phyloP scores from a whole-genome alignment of 2,329 filamentous ascomycete species.

The Cucurbitaria berberidis region DNA sequence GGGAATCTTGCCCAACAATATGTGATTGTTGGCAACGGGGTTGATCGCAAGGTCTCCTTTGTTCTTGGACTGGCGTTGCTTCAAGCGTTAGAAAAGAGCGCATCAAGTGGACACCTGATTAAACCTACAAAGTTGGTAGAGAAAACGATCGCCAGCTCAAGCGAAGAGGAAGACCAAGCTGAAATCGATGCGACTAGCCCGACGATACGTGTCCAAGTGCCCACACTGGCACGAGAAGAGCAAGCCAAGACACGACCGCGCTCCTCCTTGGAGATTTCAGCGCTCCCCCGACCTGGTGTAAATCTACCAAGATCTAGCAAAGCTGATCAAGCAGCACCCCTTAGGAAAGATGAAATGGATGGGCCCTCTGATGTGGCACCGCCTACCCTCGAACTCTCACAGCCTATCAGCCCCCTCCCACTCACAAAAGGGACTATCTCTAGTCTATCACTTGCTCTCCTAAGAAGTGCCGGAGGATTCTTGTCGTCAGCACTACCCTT shows the following conservation, averaged over 20 bases:
- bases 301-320: not conserved
- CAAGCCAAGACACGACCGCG: not conserved
- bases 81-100: slow-evolving; percentile 11
- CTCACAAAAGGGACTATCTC: not conserved
- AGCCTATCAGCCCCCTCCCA: not conserved
- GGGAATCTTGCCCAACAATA: slow-evolving; percentile 64
- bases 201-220: not conserved
- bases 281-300: not conserved
- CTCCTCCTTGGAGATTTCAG: not conserved
- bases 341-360: too few species aligned
- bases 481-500: not conserved
- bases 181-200: not conserved
- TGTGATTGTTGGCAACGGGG: slow-evolving; percentile 77
- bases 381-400: too few species aligned
- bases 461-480: not conserved
- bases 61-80: slow-evolving; percentile 67
- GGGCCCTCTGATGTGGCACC: too few species aligned
- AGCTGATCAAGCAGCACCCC: too few species aligned
- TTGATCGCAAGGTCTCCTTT: slow-evolving; percentile 71
- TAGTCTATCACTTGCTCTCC: not conserved
- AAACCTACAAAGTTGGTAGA: not conserved
- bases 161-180: not conserved
- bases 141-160: not conserved
- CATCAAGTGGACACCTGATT: not conserved
- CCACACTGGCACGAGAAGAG: not conserved